Evolutionary conservation across 495 filamentous ascomycete genomes (phyloP), one percentile per base, ranked within the genome.

Genomic region (Daldinia caldariorum): DNA sequence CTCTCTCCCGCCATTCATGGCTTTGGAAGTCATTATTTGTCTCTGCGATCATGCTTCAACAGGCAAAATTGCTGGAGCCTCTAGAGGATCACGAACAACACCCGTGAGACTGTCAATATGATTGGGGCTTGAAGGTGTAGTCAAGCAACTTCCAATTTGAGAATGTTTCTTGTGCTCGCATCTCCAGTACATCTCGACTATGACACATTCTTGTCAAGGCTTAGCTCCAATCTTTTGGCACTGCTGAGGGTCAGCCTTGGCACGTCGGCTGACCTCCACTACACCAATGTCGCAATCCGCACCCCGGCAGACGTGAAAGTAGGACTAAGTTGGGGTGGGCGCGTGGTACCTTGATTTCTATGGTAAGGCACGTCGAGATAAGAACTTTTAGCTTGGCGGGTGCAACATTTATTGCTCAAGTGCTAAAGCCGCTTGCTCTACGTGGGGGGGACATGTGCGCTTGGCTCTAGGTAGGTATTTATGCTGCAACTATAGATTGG

Each of bases 161-260:
- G 70, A 61, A 58, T 69, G 57, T 62, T 61, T 62, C 16, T 62
- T 39, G 31, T 68, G 9, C 38, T 61, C 45, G 31, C 47, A 53
- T 50, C 57, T 34, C 55, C 22, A 39, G 58, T 61, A 39, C 49
- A 53, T 69, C 61, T 68, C 45, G 58, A 66, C 38, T 50, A 72
- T 72, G 56, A 56, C 74, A 76, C 74, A 76, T 76, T 76, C 74
- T 76, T 67, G 58, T 76, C 74, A 66, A 51, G 71, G 74, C 61
- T 55, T 76, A 76, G 72, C 63, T 72, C 37, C 59, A 58, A 16
- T 53, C 32, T 58, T 51, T 45, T 63, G 70, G 57, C 61, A 58
- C 34, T 53, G 49, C 67, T 32, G 20, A 49, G 58, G 43, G 70
- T 63, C 65, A 60, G 66, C 59, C 71, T 73, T 70, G 71, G 71